Evolutionary conservation across 495 filamentous ascomycete genomes (phyloP).

Genomic region (Annulohypoxylon bovei): DNA sequence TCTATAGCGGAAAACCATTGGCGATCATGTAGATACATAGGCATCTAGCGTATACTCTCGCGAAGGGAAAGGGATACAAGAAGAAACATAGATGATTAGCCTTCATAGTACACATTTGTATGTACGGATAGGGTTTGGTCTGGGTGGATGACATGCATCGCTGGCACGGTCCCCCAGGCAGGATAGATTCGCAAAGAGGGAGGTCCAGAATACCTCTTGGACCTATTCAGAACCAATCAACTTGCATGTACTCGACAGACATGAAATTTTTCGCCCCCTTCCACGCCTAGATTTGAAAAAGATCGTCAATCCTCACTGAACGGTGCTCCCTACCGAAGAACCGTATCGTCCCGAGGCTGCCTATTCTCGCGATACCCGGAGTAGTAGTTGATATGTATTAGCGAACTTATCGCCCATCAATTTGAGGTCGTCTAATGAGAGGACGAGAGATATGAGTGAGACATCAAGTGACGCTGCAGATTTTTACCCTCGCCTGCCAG

Average conservation of each 20-base stretch:
- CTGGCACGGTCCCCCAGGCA: constrained; percentile 22
- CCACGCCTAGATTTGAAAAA: constrained; percentile 30
- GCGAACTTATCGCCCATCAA: constrained; percentile 28
- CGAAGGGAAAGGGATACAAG: constrained; percentile 20
- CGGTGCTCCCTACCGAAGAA: constrained; percentile 24
- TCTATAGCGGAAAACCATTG: constrained; percentile 1
- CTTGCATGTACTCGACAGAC: constrained; percentile 21
- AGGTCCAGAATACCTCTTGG: constrained; percentile 37
- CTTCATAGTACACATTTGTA: constrained; percentile 10
- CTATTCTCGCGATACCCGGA: constrained; percentile 18
- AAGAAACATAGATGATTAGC: constrained; percentile 4
- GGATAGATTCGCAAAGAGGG: constrained; percentile 30
- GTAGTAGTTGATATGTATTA: constrained; percentile 29
- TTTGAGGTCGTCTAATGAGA: constrained; percentile 15
- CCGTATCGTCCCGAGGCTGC: constrained; percentile 29
- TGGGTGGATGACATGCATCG: constrained; percentile 35
- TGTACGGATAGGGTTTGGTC: constrained; percentile 29
- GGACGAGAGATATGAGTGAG: constrained; percentile 18
- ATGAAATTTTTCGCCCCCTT: constrained; percentile 33
- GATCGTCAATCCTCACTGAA: constrained; percentile 25
- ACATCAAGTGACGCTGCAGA: constrained; percentile 16
- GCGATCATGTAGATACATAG: not conserved
- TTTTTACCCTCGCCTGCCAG: constrained; percentile 13
- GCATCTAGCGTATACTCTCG: not conserved
- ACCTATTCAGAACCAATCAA: constrained; percentile 32